phyloP scores from a whole-genome alignment of 345 rosid species.

The Brassica napus region Da-Ae NC_063434.1:12029001-12029500 shows the following conservation, averaged over 20 bases:
- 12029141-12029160: slow-evolving; percentile 5
- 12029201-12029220: slow-evolving; percentile 17
- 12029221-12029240: neutral
- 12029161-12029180: slow-evolving; percentile 8
- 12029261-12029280: slow-evolving; percentile 7
- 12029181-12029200: slow-evolving; percentile 13
- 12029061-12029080: slow-evolving; percentile 41
- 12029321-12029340: slow-evolving; percentile 52
- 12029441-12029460: slow-evolving; percentile 68
- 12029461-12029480: slow-evolving; percentile 63
- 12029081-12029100: slow-evolving; percentile 36
- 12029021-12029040: slow-evolving; percentile 37
- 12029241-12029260: neutral
- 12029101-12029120: slow-evolving; percentile 35
- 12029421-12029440: slow-evolving; percentile 51
- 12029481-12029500: slow-evolving; percentile 66
- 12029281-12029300: slow-evolving; percentile 15
- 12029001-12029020: neutral
- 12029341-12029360: slow-evolving; percentile 74
- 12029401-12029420: slow-evolving; percentile 64
- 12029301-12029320: slow-evolving; percentile 42
- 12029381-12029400: slow-evolving; percentile 57
- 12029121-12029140: slow-evolving; percentile 29
- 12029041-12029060: slow-evolving; percentile 24
- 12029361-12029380: slow-evolving; percentile 50